Conservation (phyloP, 768 basidiomycete species). For the Glaciozyma martinii region DNA sequence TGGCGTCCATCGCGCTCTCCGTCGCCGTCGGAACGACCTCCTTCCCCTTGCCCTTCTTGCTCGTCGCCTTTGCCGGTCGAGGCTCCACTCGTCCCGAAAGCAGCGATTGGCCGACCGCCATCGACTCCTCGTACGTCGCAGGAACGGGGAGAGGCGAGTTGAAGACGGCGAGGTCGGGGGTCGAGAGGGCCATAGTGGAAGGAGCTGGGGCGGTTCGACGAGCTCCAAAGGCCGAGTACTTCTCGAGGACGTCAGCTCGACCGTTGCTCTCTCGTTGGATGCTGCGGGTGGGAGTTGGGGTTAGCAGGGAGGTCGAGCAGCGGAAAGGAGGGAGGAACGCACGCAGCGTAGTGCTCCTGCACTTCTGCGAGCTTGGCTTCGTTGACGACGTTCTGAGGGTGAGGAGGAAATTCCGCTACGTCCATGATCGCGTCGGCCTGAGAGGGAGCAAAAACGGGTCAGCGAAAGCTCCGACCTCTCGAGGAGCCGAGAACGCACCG, state of each 20-base stretch:
- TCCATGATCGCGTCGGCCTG: conserved; percentile 3
- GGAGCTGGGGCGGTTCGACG: background rate
- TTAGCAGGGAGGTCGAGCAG: background rate
- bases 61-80: background rate
- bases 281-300: background rate
- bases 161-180: background rate
- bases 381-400: conserved; percentile 27
- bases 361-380: conserved; percentile 12
- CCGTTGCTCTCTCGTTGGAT: background rate
- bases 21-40: background rate
- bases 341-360: conserved; percentile 15
- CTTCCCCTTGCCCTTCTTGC: background rate
- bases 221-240: background rate
- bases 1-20: background rate
- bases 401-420: conserved; percentile 12
- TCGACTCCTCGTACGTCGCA: background rate
- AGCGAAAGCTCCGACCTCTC: background rate
- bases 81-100: background rate
- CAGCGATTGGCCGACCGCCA: background rate
- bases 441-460: background rate
- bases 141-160: background rate
- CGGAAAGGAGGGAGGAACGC: background rate
- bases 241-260: background rate
- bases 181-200: background rate
- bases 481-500: conserved; percentile 1